These are phyloP conservation scores for Artomyces pyxidatus DNA, from an alignment of 768 basidiomycete genomes.

Conservation along the genomic window DNA sequence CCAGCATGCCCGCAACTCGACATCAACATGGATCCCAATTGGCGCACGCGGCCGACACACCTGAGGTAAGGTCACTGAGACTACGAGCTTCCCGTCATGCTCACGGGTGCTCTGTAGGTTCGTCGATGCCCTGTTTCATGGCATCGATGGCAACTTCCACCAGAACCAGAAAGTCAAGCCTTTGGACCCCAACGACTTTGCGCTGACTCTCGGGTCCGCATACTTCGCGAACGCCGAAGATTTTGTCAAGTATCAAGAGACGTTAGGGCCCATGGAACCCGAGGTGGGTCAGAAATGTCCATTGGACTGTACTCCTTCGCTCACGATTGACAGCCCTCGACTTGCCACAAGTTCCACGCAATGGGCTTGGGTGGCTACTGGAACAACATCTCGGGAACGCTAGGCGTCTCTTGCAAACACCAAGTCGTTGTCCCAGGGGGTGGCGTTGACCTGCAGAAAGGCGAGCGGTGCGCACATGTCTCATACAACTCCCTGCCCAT, in stretches of 20 bases:
- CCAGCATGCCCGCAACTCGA: constrained; percentile 14
- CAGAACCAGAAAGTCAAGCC: not conserved
- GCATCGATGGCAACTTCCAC: not conserved
- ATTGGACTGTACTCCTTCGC: too few species aligned
- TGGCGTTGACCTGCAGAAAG: constrained; percentile 13
- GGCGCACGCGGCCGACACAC: not conserved
- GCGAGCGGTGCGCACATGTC: constrained; percentile 16
- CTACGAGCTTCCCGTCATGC: too few species aligned
- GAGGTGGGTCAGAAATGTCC: too few species aligned
- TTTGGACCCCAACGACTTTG: not conserved
- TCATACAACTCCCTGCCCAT: constrained; percentile 8
- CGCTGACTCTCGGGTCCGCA: not conserved
- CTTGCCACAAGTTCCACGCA: not conserved
- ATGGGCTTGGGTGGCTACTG: not conserved
- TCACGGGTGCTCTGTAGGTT: constrained; percentile 11
- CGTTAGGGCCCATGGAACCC: not conserved
- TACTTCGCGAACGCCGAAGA: not conserved
- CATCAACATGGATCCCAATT: constrained; percentile 15
- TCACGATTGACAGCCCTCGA: too few species aligned
- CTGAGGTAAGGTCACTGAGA: not conserved
- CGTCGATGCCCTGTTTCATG: not conserved
- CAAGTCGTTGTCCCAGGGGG: constrained; percentile 1
- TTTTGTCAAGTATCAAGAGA: not conserved
- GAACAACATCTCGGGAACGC: not conserved
- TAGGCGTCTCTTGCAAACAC: not conserved